Evolutionary conservation across 768 basidiomycete species (phyloP).

Genomic region (Butyriboletus loyo): DNA sequence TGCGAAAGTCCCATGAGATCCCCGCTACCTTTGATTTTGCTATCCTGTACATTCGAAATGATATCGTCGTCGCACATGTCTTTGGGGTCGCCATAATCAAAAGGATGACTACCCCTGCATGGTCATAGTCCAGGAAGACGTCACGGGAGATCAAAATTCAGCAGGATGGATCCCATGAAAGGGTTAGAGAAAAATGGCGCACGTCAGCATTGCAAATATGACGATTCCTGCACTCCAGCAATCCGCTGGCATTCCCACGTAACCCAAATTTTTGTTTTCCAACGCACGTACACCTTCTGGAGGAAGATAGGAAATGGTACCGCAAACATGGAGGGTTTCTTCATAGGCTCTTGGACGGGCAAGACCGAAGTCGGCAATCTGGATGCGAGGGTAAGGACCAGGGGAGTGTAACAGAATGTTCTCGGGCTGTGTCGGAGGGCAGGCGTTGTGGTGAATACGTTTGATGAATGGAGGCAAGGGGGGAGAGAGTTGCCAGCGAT

Average conservation of each 20-base stretch:
- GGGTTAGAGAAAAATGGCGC: conserved; percentile 31
- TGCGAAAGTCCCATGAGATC: conserved; percentile 30
- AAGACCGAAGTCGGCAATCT: conserved; percentile 85
- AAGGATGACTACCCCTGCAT: conserved; percentile 70
- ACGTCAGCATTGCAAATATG: conserved; percentile 83
- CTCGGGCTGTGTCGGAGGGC: conserved; percentile 54
- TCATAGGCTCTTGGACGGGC: conserved; percentile 76
- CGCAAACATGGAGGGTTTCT: conserved; percentile 82
- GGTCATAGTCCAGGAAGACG: neutral
- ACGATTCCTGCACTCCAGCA: conserved; percentile 87
- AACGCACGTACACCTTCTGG: conserved; percentile 82
- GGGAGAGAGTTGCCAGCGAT: neutral
- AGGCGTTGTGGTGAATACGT: neutral
- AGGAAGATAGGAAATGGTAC: conserved; percentile 83
- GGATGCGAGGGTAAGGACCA: conserved; percentile 81
- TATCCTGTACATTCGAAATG: conserved; percentile 7
- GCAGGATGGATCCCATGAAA: neutral
- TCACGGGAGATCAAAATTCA: neutral
- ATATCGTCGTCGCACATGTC: conserved; percentile 13
- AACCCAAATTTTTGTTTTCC: conserved; percentile 69
- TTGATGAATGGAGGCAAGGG: neutral
- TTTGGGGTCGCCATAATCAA: conserved; percentile 52
- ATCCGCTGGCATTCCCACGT: conserved; percentile 81
- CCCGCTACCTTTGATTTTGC: conserved; percentile 34
- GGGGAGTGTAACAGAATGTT: conserved; percentile 76